phyloP scores from a whole-genome alignment of 192 early-diverging fungal genomes.

The Obelidium mucronatum region DNA sequence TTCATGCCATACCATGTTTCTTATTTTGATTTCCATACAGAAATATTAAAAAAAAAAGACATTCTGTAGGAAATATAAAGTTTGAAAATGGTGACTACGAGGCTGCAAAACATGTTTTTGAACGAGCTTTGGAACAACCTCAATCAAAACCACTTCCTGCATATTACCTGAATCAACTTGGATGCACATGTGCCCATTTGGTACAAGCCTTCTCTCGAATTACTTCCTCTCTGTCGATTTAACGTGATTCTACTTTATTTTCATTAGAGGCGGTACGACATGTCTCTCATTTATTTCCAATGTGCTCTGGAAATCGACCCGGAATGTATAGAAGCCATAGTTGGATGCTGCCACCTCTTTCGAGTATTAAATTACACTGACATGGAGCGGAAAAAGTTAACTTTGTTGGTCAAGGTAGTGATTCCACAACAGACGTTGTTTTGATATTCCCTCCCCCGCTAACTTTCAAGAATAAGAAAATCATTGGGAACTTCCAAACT shows the following conservation, averaged over 20 bases:
- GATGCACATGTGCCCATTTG: not conserved
- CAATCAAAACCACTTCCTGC: slow-evolving; percentile 11
- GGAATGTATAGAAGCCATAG: not conserved
- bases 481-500: not conserved
- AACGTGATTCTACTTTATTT: not conserved
- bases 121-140: not conserved
- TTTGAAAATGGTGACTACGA: not conserved
- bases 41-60: not conserved
- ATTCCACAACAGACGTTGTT: not conserved
- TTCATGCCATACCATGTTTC: too few relatives aligned
- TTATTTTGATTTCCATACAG: too few relatives aligned
- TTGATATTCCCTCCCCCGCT: not conserved
- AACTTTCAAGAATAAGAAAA: not conserved
- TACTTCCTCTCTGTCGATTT: not conserved
- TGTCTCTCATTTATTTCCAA: slow-evolving; percentile 1
- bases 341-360: not conserved
- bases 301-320: not conserved
- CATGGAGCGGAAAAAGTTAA: not conserved
- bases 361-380: not conserved
- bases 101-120: not conserved
- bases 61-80: not conserved
- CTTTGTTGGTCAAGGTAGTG: not conserved
- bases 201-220: not conserved
- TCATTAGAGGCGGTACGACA: slow-evolving; percentile 5
- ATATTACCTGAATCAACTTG: slow-evolving; percentile 9